Percentiles rank a stretch among this genome's conserved stretches.
These are phyloP conservation scores for Leishmania amazonensis DNA, from an alignment of 208 protist genomes.

Conservation along the genomic window DNA sequence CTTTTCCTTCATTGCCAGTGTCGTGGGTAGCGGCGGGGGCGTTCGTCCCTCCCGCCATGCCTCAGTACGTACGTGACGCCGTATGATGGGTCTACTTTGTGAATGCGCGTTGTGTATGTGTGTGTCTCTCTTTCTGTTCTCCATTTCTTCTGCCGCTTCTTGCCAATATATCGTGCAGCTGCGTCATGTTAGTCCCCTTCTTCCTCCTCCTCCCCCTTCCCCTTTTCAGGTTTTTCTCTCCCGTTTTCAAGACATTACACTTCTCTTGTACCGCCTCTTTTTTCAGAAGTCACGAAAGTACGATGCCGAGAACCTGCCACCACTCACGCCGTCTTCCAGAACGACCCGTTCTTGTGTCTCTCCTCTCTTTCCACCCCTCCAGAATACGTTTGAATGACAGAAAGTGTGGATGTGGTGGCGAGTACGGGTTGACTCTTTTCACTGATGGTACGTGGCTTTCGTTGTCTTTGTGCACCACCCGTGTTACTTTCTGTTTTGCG, in stretches of 20 bases:
- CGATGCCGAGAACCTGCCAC: not conserved
- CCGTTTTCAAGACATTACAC: not conserved
- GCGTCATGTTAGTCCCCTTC: not conserved
- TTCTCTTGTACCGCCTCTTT: not conserved
- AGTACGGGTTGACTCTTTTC: too few relatives aligned
- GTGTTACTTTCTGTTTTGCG: not conserved
- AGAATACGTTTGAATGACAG: not conserved
- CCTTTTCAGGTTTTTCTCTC: constrained; percentile 3
- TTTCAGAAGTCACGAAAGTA: not conserved
- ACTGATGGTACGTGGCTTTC: not conserved
- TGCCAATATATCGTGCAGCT: not conserved
- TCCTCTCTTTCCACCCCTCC: not conserved
- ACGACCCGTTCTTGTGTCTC: not conserved
- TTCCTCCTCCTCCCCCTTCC: constrained; percentile 2
- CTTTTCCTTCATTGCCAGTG: not conserved
- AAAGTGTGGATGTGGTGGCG: not conserved
- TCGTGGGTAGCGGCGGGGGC: not conserved
- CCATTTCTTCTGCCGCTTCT: not conserved
- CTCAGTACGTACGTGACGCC: not conserved
- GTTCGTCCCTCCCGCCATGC: not conserved
- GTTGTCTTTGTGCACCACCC: not conserved
- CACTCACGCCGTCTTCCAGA: not conserved
- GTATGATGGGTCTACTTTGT: not conserved
- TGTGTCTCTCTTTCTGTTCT: constrained; percentile 13
- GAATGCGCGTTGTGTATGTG: not conserved